Base-by-base conservation (phyloP, 176 grass and related monocot species). In the Bolboschoenus planiculmis region DNA sequence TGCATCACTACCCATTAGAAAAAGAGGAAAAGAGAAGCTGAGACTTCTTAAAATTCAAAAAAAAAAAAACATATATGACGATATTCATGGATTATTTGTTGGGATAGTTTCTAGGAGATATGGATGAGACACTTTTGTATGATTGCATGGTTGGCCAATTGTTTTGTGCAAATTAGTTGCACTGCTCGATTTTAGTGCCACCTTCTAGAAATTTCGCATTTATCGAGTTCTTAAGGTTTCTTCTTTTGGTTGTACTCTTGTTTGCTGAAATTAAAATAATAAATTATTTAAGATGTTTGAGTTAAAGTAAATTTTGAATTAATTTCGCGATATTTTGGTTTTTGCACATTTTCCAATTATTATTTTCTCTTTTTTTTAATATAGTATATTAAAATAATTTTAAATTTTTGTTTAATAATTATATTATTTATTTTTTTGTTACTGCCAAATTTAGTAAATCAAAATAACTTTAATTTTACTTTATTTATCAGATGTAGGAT, bases 201-300 rank as follows among this genome's bases (percentile, higher is more conserved):
- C 31, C 26, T 80, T 80, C 51, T 80, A 80, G 78, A 42, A 80
- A 24, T 60, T 61, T 60, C 18, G 2, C 30, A 80, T 16, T 24
- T 58, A 61, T 78, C 56, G n/a, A 24, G 47, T 5, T 51, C 70
- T 10, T 75, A 34, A 13, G 10, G 0, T 63, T 63, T 63, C 10
- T 34, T 4, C 0, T 31, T 34, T 36, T 36, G 23, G 21, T 59
- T 58, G 20, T 18, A 58, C 7, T 1, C 21, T 58, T 24, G n/a
- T 64, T 58, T 58, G 1, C 56, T 58, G 21, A 60, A 60, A 26
- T 29, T 60, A 10, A 60, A 27, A 3, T 27, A 29, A 9, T 29
- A 6, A 53, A 53, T 61, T 20, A 7, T 30, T 11, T 30, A 30
- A 30, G 26, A 62, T 14, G 31, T 62, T 62, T 56, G 0, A n/a